Percentiles rank a stretch among this genome's conserved stretches.
phyloP scores from a whole-genome alignment of 768 basidiomycete genomes.

The Erythrobasidium yunnanense region DNA sequence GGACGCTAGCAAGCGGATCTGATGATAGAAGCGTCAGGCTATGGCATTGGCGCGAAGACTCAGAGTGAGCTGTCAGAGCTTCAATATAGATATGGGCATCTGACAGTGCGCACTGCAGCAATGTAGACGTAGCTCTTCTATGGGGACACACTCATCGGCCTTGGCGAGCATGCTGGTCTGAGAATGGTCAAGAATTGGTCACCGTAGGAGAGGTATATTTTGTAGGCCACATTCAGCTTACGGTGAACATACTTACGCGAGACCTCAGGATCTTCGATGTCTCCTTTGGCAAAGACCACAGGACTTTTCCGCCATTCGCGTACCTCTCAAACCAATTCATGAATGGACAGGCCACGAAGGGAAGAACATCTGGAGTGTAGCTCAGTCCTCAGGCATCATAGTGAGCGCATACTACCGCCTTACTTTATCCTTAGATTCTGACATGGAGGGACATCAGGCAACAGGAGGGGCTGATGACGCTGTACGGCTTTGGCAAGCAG shows the following conservation, averaged over 20 bases:
- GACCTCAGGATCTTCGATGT: slow-evolving; percentile 1
- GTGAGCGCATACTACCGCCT: not conserved
- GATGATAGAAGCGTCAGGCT: slow-evolving; percentile 19
- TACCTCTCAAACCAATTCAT: not conserved
- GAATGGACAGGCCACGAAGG: not conserved
- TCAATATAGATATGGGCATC: not conserved
- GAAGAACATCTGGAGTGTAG: slow-evolving; percentile 24
- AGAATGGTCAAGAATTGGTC: not conserved
- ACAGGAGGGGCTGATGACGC: slow-evolving; percentile 16
- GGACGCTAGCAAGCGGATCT: slow-evolving; percentile 4
- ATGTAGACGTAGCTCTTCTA: not conserved
- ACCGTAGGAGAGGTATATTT: slow-evolving; percentile 13
- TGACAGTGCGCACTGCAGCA: not conserved
- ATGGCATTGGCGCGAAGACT: slow-evolving; percentile 1
- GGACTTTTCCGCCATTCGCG: not conserved
- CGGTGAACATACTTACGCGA: not conserved
- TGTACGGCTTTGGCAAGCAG: slow-evolving; percentile 2
- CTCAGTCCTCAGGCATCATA: not conserved
- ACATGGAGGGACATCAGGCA: not conserved
- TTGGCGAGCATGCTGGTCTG: slow-evolving; percentile 3
- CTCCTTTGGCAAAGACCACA: not conserved
- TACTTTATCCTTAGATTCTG: not conserved
- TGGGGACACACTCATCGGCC: slow-evolving; percentile 19
- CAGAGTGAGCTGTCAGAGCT: not conserved
- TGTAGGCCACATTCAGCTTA: not conserved